Evolutionary conservation across 805 yeast genomes (phyloP).

Genomic region (Ogataea nonfermentans): DNA sequence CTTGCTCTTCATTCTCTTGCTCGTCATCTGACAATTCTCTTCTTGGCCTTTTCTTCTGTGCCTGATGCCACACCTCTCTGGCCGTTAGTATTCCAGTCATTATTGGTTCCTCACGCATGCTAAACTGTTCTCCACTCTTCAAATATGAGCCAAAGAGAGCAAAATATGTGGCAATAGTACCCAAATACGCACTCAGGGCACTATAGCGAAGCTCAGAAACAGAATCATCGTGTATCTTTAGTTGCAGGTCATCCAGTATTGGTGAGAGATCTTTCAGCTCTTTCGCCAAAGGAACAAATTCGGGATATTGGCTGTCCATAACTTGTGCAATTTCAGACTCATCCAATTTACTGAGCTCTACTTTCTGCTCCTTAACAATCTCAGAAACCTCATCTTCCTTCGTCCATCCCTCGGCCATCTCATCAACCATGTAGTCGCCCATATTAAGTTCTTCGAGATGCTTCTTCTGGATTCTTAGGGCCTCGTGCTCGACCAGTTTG

Average conservation of each 20-base stretch:
- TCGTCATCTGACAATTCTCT: constrained; percentile 40
- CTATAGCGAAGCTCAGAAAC: constrained; percentile 51
- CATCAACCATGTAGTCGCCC: constrained; percentile 77
- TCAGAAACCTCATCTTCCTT: constrained; percentile 41
- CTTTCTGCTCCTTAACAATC: constrained; percentile 31
- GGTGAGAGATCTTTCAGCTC: constrained; percentile 52
- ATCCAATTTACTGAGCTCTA: constrained; percentile 51
- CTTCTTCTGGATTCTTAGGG: constrained; percentile 77
- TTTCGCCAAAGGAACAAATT: constrained; percentile 69
- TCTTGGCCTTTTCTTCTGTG: constrained; percentile 33
- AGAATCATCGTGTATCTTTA: constrained; percentile 32
- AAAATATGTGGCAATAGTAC: constrained; percentile 74
- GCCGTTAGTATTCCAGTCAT: constrained; percentile 84
- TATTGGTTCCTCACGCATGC: constrained; percentile 83
- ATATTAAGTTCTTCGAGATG: constrained; percentile 73
- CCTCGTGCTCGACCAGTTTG: constrained; percentile 81
- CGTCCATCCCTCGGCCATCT: constrained; percentile 76
- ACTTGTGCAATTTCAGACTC: constrained; percentile 50
- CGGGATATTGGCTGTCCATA: constrained; percentile 71
- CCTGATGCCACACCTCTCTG: constrained; percentile 89
- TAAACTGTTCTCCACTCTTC: constrained; percentile 45
- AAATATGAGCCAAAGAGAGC: constrained; percentile 65
- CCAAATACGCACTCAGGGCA: constrained; percentile 77
- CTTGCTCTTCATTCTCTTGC: constrained; percentile 15
- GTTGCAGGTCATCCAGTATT: constrained; percentile 38